Evolutionary conservation across 2,329 filamentous ascomycete genomes (phyloP).

Genomic region (Microcyclospora tardicrescens): DNA sequence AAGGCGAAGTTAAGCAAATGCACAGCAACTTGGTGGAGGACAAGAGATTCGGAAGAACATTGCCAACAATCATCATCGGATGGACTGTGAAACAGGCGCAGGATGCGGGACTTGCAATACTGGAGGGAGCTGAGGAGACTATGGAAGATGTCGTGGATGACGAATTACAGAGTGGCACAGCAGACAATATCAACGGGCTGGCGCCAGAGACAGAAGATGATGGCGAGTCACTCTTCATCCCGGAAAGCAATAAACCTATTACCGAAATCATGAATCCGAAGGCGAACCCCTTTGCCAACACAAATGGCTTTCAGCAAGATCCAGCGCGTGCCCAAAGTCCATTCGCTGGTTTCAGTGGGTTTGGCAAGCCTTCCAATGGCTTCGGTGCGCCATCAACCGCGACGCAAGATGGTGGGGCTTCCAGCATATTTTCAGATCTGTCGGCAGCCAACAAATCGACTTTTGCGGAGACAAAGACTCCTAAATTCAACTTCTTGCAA

Average conservation of each 20-base stretch:
- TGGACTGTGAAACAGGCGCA: constrained; percentile 40
- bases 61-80: constrained; percentile 46
- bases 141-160: constrained; percentile 11
- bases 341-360: constrained; percentile 2
- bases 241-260: constrained; percentile 15
- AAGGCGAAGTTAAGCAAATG: constrained; percentile 31
- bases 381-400: too few relatives aligned
- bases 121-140: constrained; percentile 23
- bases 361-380: constrained; percentile 4
- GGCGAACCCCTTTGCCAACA: neutral
- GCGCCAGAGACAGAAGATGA: constrained; percentile 19
- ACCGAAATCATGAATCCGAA: neutral
- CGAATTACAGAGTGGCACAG: constrained; percentile 1
- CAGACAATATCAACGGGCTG: constrained; percentile 1
- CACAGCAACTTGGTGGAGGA: constrained; percentile 37
- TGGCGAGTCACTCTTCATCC: constrained; percentile 30
- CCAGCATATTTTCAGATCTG: neutral
- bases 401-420: too few relatives aligned
- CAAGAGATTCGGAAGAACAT: constrained; percentile 42
- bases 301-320: neutral
- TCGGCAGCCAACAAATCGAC: too few relatives aligned
- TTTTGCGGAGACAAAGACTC: too few relatives aligned
- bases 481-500: constrained; percentile 1
- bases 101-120: constrained; percentile 37
- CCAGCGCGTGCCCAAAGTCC: neutral